These are phyloP conservation scores for Musa balbisiana DNA, from an alignment of 202 grass and related monocot species.

Conservation along the genomic window DNA sequence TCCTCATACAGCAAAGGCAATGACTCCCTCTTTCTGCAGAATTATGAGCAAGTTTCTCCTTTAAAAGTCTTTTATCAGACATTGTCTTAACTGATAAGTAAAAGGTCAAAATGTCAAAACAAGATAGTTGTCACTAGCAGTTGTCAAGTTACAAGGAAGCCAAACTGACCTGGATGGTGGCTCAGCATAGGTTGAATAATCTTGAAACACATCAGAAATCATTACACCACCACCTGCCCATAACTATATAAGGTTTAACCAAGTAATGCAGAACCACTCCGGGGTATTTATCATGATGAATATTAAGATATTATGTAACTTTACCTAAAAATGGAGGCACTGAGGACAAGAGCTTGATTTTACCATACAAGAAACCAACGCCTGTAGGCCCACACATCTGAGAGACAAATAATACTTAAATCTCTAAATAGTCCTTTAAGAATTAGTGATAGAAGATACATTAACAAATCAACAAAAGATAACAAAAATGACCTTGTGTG, in stretches of 20 bases:
- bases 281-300: not conserved
- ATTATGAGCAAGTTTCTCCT: not conserved
- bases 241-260: conserved; percentile 15
- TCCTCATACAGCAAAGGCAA: not conserved
- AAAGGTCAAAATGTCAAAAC: not conserved
- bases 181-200: conserved; percentile 83
- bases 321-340: conserved; percentile 96
- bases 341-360: conserved; percentile 60
- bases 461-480: not conserved
- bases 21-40: not conserved
- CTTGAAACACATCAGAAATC: conserved; percentile 77
- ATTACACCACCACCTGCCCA: conserved; percentile 85
- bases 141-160: not conserved
- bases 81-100: not conserved
- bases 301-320: conserved; percentile 14
- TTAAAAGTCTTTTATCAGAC: not conserved
- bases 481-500: conserved; percentile 58
- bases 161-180: conserved; percentile 72
- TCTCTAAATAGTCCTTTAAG: conserved; percentile 24
- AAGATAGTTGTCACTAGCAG: not conserved
- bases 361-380: conserved; percentile 73
- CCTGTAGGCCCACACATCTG: conserved; percentile 99
- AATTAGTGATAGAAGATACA: conserved; percentile 20
- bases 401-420: conserved; percentile 49
- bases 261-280: not conserved